phyloP scores from a whole-genome alignment of 2,329 filamentous ascomycete genomes.

The Colletotrichum tamarilloi region DNA sequence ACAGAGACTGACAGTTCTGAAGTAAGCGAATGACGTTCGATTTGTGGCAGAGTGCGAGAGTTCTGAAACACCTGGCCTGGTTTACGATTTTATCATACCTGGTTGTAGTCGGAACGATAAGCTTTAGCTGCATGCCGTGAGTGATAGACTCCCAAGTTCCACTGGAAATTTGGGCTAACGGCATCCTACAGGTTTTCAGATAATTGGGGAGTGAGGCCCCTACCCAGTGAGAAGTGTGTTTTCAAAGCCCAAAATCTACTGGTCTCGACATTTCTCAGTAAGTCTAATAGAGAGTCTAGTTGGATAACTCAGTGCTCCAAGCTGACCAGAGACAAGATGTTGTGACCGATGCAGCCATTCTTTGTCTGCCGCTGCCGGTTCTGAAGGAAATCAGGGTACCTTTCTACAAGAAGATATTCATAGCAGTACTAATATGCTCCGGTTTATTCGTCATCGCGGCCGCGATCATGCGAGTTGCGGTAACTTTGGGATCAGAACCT shows the following conservation, averaged over 20 bases:
- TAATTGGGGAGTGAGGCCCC: slow-evolving; percentile 23
- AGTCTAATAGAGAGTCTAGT: neutral
- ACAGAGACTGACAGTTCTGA: neutral
- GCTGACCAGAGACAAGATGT: neutral
- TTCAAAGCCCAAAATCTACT: slow-evolving; percentile 39
- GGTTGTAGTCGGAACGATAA: slow-evolving; percentile 20
- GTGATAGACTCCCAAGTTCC: neutral
- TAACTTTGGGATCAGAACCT: slow-evolving; percentile 22
- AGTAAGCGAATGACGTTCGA: slow-evolving; percentile 43
- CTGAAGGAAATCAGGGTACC: slow-evolving; percentile 18
- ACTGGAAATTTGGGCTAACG: neutral
- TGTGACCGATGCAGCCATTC: slow-evolving; percentile 21
- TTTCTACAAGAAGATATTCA: slow-evolving; percentile 20
- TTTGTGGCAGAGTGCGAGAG: slow-evolving; percentile 36
- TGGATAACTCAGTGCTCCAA: neutral
- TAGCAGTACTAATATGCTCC: slow-evolving; percentile 19
- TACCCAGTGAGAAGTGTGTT: slow-evolving; percentile 35
- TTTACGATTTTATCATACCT: slow-evolving; percentile 17
- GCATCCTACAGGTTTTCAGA: neutral
- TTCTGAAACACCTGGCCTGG: slow-evolving; percentile 17
- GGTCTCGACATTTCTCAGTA: slow-evolving; percentile 37
- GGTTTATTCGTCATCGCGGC: slow-evolving; percentile 26
- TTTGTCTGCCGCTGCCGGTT: slow-evolving; percentile 12
- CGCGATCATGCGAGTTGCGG: slow-evolving; percentile 17
- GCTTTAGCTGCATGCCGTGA: slow-evolving; percentile 22